Evolutionary conservation across 805 yeast genomes (phyloP).

Genomic region (Priceomyces medius): DNA sequence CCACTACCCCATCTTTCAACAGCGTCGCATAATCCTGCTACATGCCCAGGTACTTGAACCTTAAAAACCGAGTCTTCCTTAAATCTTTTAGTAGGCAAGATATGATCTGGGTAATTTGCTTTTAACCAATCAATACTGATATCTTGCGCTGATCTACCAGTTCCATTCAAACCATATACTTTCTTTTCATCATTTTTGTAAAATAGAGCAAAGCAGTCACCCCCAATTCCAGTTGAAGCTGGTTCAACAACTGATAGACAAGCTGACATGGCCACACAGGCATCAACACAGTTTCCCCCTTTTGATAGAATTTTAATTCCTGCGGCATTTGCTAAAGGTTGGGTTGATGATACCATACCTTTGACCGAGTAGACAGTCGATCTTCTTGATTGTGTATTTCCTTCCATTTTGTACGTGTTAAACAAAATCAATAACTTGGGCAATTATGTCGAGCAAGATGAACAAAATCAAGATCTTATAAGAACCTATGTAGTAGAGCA

Average conservation of each 20-base stretch:
- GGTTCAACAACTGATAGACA: slow-evolving; percentile 58
- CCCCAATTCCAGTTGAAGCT: slow-evolving; percentile 62
- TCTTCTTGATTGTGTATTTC: slow-evolving; percentile 50
- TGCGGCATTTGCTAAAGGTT: slow-evolving; percentile 75
- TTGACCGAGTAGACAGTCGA: slow-evolving; percentile 71
- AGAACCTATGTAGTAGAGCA: no score
- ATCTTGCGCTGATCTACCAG: slow-evolving; percentile 64
- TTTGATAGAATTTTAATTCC: slow-evolving; percentile 61
- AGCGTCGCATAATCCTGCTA: slow-evolving; percentile 78
- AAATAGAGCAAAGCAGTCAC: slow-evolving; percentile 65
- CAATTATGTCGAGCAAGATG: no score
- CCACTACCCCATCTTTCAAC: slow-evolving; percentile 72
- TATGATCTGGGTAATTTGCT: slow-evolving; percentile 38
- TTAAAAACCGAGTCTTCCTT: slow-evolving; percentile 54
- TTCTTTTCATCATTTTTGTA: slow-evolving; percentile 49
- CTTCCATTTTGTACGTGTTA: no score
- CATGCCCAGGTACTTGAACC: slow-evolving; percentile 75
- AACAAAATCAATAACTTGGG: no score
- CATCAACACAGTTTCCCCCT: slow-evolving; percentile 76
- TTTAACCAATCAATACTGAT: slow-evolving; percentile 40
- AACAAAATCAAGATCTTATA: no score
- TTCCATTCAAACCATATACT: slow-evolving; percentile 70
- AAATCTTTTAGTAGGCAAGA: slow-evolving; percentile 36
- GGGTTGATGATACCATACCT: slow-evolving; percentile 74
- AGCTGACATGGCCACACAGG: slow-evolving; percentile 60